A percentile compares a stretch with the other conserved stretches of the same genome.
Conservation (phyloP, 2,329 filamentous ascomycete genomes). For the Dothidotthia symphoricarpi region DNA sequence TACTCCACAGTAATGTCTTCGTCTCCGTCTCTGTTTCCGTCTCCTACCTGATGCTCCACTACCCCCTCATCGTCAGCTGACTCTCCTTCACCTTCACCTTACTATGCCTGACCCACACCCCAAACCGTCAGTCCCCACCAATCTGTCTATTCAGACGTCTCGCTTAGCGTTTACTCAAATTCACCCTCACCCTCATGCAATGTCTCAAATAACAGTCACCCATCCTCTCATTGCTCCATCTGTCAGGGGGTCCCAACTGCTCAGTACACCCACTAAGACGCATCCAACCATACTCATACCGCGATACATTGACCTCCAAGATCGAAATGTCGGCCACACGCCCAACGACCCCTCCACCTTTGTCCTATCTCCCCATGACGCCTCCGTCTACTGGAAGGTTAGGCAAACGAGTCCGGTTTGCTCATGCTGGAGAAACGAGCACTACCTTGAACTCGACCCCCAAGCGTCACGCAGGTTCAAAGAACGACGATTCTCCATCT, state of each 20-base stretch:
- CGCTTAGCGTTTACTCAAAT: neutral
- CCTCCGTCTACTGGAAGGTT: constrained; percentile 20
- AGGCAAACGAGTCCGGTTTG: constrained; percentile 11
- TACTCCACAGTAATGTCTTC: too few species aligned
- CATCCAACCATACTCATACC: too few species aligned
- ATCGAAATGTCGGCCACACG: constrained; percentile 5
- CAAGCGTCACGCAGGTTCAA: too few species aligned
- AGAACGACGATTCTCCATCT: too few species aligned
- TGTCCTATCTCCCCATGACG: constrained; percentile 9
- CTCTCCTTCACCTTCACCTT: constrained; percentile 4
- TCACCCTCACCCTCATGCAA: constrained; percentile 1
- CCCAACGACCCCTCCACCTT: constrained; percentile 11
- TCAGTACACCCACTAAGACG: neutral
- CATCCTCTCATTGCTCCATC: too few species aligned
- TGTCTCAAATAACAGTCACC: neutral
- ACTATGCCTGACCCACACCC: neutral
- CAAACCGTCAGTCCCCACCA: neutral
- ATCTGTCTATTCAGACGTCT: neutral
- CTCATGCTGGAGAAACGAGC: neutral
- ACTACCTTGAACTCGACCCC: neutral
- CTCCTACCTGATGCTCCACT: too few species aligned
- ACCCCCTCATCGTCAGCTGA: too few species aligned
- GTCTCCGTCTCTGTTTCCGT: too few species aligned
- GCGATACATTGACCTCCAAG: too few species aligned
- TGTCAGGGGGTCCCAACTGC: too few species aligned